Conservation (phyloP, 139 green algal species). For the Chlorella vulgaris region DNA sequence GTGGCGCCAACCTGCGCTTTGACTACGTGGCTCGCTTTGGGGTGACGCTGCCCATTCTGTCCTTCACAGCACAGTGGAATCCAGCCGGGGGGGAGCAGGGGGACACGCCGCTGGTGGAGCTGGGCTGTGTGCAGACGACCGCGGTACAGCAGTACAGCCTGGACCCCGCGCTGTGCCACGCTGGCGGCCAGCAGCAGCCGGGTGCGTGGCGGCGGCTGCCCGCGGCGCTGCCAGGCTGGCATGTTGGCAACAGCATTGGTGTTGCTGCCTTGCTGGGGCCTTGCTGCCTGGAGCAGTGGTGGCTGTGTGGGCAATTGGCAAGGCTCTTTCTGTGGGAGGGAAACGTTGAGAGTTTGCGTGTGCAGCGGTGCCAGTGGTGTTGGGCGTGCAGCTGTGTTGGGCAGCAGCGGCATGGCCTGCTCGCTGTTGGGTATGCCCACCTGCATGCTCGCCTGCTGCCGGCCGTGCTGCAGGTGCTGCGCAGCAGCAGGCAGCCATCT, state of each 20-base stretch:
- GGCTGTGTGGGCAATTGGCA: not conserved
- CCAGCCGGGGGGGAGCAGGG: constrained; percentile 16
- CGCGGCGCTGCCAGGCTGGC: not conserved
- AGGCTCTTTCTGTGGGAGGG: too few relatives aligned
- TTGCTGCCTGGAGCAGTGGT: not conserved
- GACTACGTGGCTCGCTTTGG: constrained; percentile 73
- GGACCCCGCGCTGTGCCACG: constrained; percentile 60
- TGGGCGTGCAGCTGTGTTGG: too few relatives aligned
- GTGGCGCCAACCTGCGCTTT: constrained; percentile 39
- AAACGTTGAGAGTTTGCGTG: too few relatives aligned
- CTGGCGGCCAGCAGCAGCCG: not conserved
- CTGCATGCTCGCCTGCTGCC: too few relatives aligned
- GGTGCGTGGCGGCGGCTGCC: not conserved
- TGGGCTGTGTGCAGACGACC: constrained; percentile 80
- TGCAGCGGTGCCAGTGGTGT: too few relatives aligned
- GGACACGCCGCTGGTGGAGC: constrained; percentile 23
- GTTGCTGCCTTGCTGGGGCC: not conserved
- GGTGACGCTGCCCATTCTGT: constrained; percentile 82
- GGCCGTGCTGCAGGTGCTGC: too few relatives aligned
- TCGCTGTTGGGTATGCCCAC: too few relatives aligned
- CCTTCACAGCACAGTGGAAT: constrained; percentile 55
- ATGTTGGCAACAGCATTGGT: not conserved
- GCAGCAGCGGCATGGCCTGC: too few relatives aligned
- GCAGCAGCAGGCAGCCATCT: too few relatives aligned
- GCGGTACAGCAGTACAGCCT: constrained; percentile 90